Evolutionary conservation across 768 basidiomycete genomes (phyloP), one percentile per base, ranked within the genome.

Genomic region (button mushroom (Agaricus bisporus)): DNA sequence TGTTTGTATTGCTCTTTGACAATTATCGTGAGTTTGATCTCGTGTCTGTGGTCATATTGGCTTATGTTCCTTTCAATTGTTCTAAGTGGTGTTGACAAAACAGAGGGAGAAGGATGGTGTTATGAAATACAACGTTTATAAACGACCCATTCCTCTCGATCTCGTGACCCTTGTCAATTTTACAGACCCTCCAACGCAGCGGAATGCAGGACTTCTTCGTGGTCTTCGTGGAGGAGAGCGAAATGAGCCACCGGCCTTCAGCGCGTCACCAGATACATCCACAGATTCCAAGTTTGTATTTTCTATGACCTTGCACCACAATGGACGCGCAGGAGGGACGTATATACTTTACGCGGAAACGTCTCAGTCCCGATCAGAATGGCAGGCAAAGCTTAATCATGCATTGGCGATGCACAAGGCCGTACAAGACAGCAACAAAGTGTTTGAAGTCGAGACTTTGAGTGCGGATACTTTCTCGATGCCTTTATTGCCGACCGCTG

Each of bases 371-470:
- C 81, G 95, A 3, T 62, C 72, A 12, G 91, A 95, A 57, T 99
- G 97, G 95, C 87, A 88, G 64, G 76, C 83, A 62, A 94, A 91
- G 69, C 72, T 98, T n/a, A 85, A 91, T 54, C 92, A 95, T 68
- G 93, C 94, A 7, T 78, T 92, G 38, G 89, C 86, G 8, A 62
- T 95, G 56, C 82, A 95, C 20, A 84, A 82, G 62, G 86, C 89
- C 36, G 92, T 94, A 17, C 88, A 95, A 60, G 95, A 98, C 61
- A 83, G 86, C 28, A 93, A 91, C 69, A 93, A 91, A 71, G 91
- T 93, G n/a, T 97, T 98, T 61, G 94, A 95, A 70, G 78, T 93
- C 58, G 91, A 91, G 63, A 89, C 87, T 2, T 77, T 97, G 39
- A 95, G 93, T 64, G 76, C 80, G 17, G 90, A 94, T 61, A 93